Conservation (phyloP, 352 stramenopile genomes). For the Pythium utonaiense region DNA sequence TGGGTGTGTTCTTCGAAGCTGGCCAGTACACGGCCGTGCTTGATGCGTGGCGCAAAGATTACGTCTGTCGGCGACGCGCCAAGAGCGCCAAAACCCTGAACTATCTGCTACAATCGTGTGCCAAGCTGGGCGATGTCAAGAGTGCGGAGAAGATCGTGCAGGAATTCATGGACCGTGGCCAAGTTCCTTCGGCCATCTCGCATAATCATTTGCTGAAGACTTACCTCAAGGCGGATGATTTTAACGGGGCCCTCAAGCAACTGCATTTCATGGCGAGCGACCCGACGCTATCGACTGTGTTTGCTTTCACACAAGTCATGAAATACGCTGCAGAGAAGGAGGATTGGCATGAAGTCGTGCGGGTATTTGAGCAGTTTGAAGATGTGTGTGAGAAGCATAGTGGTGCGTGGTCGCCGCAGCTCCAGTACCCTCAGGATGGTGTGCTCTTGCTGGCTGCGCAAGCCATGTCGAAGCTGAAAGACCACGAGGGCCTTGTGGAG, state of each 20-base stretch:
- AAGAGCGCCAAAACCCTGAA: constrained; percentile 82
- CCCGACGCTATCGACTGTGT: constrained; percentile 51
- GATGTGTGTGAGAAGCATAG: constrained; percentile 38
- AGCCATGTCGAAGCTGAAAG: constrained; percentile 37
- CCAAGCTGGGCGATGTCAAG: constrained; percentile 37
- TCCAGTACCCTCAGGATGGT: constrained; percentile 63
- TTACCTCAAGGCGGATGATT: constrained; percentile 59
- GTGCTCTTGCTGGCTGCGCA: constrained; percentile 63
- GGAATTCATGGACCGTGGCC: constrained; percentile 57
- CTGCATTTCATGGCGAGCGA: constrained; percentile 42
- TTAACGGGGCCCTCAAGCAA: constrained; percentile 37
- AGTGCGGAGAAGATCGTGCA: constrained; percentile 47
- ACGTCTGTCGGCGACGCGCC: constrained; percentile 51
- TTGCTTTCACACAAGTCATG: constrained; percentile 73
- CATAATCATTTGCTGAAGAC: constrained; percentile 77
- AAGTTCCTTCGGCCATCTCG: constrained; percentile 52
- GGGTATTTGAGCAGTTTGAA: constrained; percentile 61
- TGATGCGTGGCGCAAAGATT: constrained; percentile 53
- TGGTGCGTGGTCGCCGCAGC: constrained; percentile 47
- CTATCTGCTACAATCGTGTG: constrained; percentile 65
- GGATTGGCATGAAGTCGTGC: constrained; percentile 39
- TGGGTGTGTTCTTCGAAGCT: constrained; percentile 61
- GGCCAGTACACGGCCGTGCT: constrained; percentile 52
- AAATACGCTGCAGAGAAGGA: constrained; percentile 50
- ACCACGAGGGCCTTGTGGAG: constrained; percentile 56